These are phyloP conservation scores for Fagopyrum esculentum DNA, from an alignment of 148 eudicot genomes.

Conservation along the genomic window DNA sequence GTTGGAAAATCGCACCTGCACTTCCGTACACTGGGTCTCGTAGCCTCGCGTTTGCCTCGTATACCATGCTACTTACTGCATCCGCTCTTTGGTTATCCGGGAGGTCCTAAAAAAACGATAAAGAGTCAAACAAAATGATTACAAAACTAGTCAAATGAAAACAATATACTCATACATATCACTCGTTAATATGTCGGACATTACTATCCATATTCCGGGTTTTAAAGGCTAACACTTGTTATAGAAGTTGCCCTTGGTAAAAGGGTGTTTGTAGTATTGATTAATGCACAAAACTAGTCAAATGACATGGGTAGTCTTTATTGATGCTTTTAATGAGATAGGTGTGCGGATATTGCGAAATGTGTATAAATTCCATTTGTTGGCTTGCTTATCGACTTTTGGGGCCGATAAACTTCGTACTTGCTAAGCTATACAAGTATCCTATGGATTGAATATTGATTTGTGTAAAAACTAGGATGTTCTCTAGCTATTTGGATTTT, in stretches of 20 bases:
- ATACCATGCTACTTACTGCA: conserved; percentile 56
- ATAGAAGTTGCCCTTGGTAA: background rate
- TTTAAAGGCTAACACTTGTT: too few species aligned
- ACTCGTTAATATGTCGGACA: too few species aligned
- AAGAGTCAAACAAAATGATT: too few species aligned
- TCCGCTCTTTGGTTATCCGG: conserved; percentile 45
- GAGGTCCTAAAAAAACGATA: conserved; percentile 27
- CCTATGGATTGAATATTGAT: too few species aligned
- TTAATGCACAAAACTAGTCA: background rate
- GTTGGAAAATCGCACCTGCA: conserved; percentile 44
- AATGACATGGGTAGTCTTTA: background rate
- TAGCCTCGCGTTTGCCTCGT: conserved; percentile 49
- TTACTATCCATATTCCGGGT: too few species aligned
- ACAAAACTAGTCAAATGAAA: too few species aligned
- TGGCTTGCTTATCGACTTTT: background rate
- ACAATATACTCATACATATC: too few species aligned
- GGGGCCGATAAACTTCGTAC: too few species aligned
- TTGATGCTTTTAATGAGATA: background rate
- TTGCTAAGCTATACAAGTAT: too few species aligned
- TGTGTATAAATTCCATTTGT: background rate
- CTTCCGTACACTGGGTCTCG: conserved; percentile 50
- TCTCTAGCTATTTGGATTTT: background rate
- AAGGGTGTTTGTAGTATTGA: background rate
- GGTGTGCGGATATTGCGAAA: background rate
- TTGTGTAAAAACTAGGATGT: too few species aligned